Evolutionary conservation across 345 rosid genomes (phyloP), one percentile per base, ranked within the genome.

Genomic region (Draba incana): DNA sequence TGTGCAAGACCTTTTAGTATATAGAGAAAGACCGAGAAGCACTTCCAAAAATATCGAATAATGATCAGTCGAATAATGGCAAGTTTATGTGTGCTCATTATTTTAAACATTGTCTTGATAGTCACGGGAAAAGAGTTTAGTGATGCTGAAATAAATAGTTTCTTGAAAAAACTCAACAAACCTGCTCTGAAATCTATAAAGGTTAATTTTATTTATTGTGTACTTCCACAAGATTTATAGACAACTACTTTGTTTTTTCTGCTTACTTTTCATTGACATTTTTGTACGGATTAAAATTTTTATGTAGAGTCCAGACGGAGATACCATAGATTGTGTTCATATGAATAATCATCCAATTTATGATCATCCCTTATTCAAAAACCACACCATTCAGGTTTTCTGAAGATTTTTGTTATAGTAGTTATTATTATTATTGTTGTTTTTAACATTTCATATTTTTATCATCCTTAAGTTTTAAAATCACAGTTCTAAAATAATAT

Each of bases 311-410:
- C 68, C 68, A 63, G 68, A 63, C 0, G 68, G 68, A 8, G 57
- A 63, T 63, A 63, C 48, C 4, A 63, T 63, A 63, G 68, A 48
- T 12, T 63, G 68, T 63, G 57, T 63, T 35, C 57, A 63, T 24
- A 13, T 49, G n/a, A 63, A 35, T 16, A 49, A 63, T 63, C 68
- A 63, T 37, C 68, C 57, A 12, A 63, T 63, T 23, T 48, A 48
- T 63, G 57, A 63, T 35, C 1, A 61, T 61, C 65, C 52, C 9
- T 44, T 61, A 61, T 61, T 61, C 27, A 44, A 44, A 61, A 61
- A 61, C 2, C 57, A 63, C 24, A 63, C 68, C 3, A 63, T 63
- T 63, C 37, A 49, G 68, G 68, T 51, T 60, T 16, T 8, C 3
- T 3, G 30, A 3, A 4, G 5, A 28, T 5, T 4, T 28, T 28